phyloP scores from a whole-genome alignment of 2,329 filamentous ascomycete genomes.

The Clonostachys rhizophaga region DNA sequence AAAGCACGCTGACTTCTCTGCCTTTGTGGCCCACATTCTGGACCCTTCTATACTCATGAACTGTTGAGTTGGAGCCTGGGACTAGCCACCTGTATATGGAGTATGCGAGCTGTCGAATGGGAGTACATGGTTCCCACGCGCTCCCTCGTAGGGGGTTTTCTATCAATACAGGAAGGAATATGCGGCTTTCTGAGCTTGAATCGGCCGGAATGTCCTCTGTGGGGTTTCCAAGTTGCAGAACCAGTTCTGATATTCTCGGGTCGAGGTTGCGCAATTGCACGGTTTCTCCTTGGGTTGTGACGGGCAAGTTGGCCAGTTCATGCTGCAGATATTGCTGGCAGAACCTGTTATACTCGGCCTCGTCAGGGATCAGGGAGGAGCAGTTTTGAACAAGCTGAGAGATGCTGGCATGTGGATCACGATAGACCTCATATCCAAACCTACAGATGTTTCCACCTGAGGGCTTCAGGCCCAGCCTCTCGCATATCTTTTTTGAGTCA shows the following conservation, averaged over 20 bases:
- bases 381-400: slow-evolving; percentile 20
- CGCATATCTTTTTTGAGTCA: slow-evolving; percentile 21
- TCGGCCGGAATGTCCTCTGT: slow-evolving; percentile 5
- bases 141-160: slow-evolving; percentile 50
- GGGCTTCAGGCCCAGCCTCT: slow-evolving; percentile 31
- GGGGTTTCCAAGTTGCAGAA: slow-evolving; percentile 18
- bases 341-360: slow-evolving; percentile 17
- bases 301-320: slow-evolving; percentile 10
- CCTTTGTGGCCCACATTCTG: too few relatives aligned
- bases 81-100: slow-evolving; percentile 30
- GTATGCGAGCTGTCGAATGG: slow-evolving; percentile 49
- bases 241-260: slow-evolving; percentile 30
- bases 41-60: too few relatives aligned
- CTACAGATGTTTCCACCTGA: background rate
- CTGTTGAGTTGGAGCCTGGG: background rate
- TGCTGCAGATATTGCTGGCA: slow-evolving; percentile 21
- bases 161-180: slow-evolving; percentile 63
- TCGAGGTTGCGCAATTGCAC: slow-evolving; percentile 19
- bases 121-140: slow-evolving; percentile 50
- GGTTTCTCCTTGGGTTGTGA: slow-evolving; percentile 1
- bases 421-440: slow-evolving; percentile 3
- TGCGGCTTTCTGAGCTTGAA: slow-evolving; percentile 18
- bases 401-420: slow-evolving; percentile 16
- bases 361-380: slow-evolving; percentile 9
- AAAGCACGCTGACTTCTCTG: too few relatives aligned